Percentiles rank a stretch among this genome's conserved stretches.
Conservation (phyloP, 2,329 filamentous ascomycete genomes). For the Cladosporium sp. region DNA sequence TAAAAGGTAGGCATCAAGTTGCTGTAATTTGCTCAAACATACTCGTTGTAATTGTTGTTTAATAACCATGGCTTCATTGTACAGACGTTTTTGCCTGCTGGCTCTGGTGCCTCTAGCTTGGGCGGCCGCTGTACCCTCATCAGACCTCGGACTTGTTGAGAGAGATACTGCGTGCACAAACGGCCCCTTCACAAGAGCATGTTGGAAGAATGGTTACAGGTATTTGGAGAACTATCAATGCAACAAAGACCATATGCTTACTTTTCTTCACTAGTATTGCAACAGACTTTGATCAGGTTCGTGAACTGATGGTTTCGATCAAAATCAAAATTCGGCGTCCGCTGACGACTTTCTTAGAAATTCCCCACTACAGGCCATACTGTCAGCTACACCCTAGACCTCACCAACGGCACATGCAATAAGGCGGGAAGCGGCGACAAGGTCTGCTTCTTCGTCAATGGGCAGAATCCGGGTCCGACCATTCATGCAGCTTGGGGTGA, state of each 20-base stretch:
- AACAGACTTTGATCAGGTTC: slow-evolving; percentile 43
- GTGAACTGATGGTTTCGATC: background rate
- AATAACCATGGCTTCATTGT: background rate
- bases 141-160: slow-evolving; percentile 6
- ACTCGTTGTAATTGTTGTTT: background rate
- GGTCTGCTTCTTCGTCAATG: slow-evolving; percentile 57
- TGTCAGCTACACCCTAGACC: slow-evolving; percentile 38
- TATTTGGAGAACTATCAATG: slow-evolving; percentile 35
- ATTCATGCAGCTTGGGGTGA: slow-evolving; percentile 57
- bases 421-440: slow-evolving; percentile 40
- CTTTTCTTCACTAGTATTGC: slow-evolving; percentile 31
- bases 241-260: background rate
- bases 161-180: slow-evolving; percentile 41
- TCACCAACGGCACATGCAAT: slow-evolving; percentile 48
- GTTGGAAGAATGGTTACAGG: slow-evolving; percentile 44
- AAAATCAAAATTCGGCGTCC: background rate
- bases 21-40: background rate
- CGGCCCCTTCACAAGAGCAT: slow-evolving; percentile 39
- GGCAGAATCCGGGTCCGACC: slow-evolving; percentile 63
- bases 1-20: slow-evolving; percentile 1
- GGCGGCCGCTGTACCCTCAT: slow-evolving; percentile 8
- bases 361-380: slow-evolving; percentile 40
- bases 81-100: slow-evolving; percentile 4
- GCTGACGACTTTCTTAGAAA: slow-evolving; percentile 29
- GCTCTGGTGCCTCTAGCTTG: slow-evolving; percentile 19